Base-by-base conservation (phyloP, 2,329 filamentous ascomycete species). In the Gnomoniopsis smithogilvyi region DNA sequence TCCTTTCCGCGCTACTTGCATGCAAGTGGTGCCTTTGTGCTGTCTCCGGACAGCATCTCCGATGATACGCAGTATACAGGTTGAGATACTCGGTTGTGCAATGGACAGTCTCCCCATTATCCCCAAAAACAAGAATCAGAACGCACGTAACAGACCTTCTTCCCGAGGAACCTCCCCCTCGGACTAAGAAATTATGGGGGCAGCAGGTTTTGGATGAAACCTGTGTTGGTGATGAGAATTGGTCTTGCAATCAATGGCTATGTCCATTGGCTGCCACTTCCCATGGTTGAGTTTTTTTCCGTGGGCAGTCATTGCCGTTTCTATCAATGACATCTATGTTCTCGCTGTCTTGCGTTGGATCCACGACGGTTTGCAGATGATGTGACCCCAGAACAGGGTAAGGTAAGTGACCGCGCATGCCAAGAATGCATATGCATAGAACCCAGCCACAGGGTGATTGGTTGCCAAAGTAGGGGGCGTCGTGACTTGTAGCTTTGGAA, bases 11-110 rank as follows among this genome's bases (percentile, higher is more conserved):
- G 45, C 15, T 47, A 21, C 3, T 47, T 24, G 17, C 12, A 8
- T 47, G n/a, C 45, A n/a, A 19, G 45, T 12, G 33, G 17, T 17
- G 33, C 33, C 52, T 34, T 46, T 38, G 46, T 52, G 48, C 59
- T 58, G 59, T 58, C n/a, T 55, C 59, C 59, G 55, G 59, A 58
- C 59, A 61, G 59, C 59, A n/a, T 38, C 33, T 50, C 22, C 38
- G 36, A 26, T 50, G 45, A 21, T 47, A 59, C 47, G 41, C 34
- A 38, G 50, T 51, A 51, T 51, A 15, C 38, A 51, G 21, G 19
- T 51, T 26, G 24, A 34, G 24, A 43, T 21, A 26, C 46, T 41
- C 4, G 51, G 15, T n/a, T 7, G 12, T 17, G 6, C 19, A 10
- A 19, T 15, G 11, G 34, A 52, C 50, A 2, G 49, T 24, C 15